A percentile compares a stretch with the other conserved stretches of the same genome.
Evolutionary conservation across 192 early-diverging fungal species (phyloP).

Genomic region (Rhizophagus prolifer): DNA sequence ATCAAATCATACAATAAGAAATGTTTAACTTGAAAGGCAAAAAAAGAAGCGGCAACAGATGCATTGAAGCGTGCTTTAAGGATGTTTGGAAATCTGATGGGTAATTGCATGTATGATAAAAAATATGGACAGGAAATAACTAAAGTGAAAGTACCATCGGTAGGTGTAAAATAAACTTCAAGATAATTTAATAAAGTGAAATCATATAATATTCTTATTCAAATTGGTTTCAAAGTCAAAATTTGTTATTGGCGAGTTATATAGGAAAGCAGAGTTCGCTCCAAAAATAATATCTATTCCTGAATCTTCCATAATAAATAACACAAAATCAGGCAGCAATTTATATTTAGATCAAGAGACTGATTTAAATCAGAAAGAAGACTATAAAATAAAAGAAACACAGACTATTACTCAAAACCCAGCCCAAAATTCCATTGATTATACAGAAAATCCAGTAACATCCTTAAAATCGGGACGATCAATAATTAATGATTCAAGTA

Average conservation of each 20-base stretch:
- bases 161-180: not conserved
- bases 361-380: too few species aligned
- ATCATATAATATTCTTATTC: not conserved
- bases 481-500: not conserved
- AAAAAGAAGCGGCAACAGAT: conserved; percentile 91
- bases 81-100: conserved; percentile 81
- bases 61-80: conserved; percentile 85
- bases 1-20: not conserved
- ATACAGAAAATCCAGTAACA: not conserved
- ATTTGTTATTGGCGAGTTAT: not conserved
- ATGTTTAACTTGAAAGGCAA: conserved; percentile 49
- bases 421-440: not conserved
- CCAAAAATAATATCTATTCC: not conserved
- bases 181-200: not conserved
- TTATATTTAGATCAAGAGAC: too few species aligned
- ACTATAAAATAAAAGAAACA: too few species aligned
- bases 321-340: not conserved
- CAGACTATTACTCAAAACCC: not conserved
- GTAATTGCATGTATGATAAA: conserved; percentile 88
- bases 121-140: conserved; percentile 39
- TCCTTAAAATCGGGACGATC: too few species aligned
- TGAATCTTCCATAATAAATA: not conserved
- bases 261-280: not conserved
- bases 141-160: not conserved
- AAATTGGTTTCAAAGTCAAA: not conserved